These are phyloP conservation scores for Gossypium trilobum DNA, from an alignment of 441 rosid genomes.

Conservation along the genomic window DNA sequence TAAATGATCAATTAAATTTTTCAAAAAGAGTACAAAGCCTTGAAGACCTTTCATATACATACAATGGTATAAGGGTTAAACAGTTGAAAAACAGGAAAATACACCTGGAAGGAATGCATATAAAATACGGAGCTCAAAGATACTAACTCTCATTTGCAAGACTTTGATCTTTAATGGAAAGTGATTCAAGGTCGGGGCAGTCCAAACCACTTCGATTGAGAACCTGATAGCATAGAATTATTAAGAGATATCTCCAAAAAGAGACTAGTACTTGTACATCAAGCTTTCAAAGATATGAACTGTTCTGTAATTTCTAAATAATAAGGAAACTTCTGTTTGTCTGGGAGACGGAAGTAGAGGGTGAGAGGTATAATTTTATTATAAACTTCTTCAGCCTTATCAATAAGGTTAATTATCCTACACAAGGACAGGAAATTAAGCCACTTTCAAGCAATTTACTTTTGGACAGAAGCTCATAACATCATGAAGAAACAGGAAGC, in stretches of 20 bases:
- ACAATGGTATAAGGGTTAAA: neutral
- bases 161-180: slow-evolving; percentile 68
- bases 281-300: neutral
- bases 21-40: neutral
- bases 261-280: neutral
- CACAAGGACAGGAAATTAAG: neutral
- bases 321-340: neutral
- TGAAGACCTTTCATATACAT: neutral
- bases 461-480: neutral
- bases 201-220: slow-evolving; percentile 54
- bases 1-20: neutral
- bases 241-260: slow-evolving; percentile 25
- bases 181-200: slow-evolving; percentile 68
- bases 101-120: neutral
- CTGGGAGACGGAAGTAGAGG: neutral
- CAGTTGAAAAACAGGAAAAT: neutral
- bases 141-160: slow-evolving; percentile 66
- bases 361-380: neutral
- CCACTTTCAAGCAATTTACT: neutral
- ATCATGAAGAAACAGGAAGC: neutral
- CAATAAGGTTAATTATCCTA: slow-evolving; percentile 2
- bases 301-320: neutral
- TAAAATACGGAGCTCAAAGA: slow-evolving; percentile 1
- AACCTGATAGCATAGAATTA: slow-evolving; percentile 18
- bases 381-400: neutral